Conservation (phyloP, 2,329 filamentous ascomycete genomes). For the Pseudogymnoascus sp. region DNA sequence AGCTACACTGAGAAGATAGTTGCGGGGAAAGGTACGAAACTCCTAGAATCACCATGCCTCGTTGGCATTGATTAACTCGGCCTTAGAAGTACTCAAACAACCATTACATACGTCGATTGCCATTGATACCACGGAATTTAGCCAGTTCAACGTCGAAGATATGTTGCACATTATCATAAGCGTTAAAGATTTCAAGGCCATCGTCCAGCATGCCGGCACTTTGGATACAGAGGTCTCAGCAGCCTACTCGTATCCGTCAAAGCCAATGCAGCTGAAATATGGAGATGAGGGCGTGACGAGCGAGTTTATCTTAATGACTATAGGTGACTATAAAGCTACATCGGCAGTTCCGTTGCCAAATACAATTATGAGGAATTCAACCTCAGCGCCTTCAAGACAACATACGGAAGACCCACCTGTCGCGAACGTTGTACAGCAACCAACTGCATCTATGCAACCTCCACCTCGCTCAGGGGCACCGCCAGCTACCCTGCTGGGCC, state of each 20-base stretch:
- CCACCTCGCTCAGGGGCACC: conserved; percentile 16
- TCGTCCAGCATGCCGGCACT: conserved; percentile 66
- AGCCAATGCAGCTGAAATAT: conserved; percentile 66
- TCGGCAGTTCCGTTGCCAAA: conserved; percentile 22
- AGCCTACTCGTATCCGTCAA: conserved; percentile 60
- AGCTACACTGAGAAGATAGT: conserved; percentile 75
- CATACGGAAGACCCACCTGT: conserved; percentile 20
- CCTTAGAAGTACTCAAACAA: conserved; percentile 64
- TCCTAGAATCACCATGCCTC: not conserved
- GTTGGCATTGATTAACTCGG: conserved; percentile 9
- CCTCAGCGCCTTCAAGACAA: conserved; percentile 22
- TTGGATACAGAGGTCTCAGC: conserved; percentile 58
- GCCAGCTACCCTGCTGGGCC: conserved; percentile 28
- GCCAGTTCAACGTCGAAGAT: conserved; percentile 64
- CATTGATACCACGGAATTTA: conserved; percentile 68
- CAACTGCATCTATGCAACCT: conserved; percentile 21
- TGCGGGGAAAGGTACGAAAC: conserved; percentile 50
- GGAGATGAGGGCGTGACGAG: conserved; percentile 58
- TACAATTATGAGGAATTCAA: conserved; percentile 19
- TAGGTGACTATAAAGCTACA: conserved; percentile 46
- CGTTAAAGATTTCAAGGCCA: conserved; percentile 75
- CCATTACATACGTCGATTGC: conserved; percentile 73
- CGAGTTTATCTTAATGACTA: conserved; percentile 77
- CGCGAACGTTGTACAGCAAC: conserved; percentile 19
- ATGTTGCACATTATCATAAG: conserved; percentile 72